A percentile compares a stretch with the other conserved stretches of the same genome.
Conservation (phyloP, 441 rosid genomes). For the Populus hybrid region DNA sequence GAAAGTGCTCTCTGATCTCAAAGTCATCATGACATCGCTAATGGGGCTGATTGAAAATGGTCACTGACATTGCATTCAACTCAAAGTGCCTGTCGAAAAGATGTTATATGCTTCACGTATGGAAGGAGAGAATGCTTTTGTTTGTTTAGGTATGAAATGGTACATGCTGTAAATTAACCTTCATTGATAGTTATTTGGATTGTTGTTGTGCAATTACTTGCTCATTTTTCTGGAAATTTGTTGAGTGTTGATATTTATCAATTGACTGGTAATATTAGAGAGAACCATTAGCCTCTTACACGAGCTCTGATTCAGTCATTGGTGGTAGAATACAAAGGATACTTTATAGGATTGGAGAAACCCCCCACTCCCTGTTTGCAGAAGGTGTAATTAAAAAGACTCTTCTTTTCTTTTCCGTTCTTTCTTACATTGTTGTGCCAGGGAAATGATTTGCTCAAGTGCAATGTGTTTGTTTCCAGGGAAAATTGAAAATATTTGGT, state of each 20-base stretch:
- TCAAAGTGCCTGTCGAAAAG: slow-evolving; percentile 2
- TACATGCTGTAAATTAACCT: slow-evolving; percentile 7
- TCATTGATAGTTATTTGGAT: slow-evolving; percentile 14
- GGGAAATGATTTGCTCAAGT: neutral
- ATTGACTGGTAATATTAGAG: slow-evolving; percentile 5
- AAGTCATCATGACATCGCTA: neutral
- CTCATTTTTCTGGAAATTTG: slow-evolving; percentile 22
- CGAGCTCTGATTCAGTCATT: slow-evolving; percentile 13
- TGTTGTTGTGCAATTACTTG: slow-evolving; percentile 20
- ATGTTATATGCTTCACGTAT: slow-evolving; percentile 4
- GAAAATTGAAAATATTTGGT: neutral
- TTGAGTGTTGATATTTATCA: slow-evolving; percentile 15
- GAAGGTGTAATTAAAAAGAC: neutral
- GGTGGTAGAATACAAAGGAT: slow-evolving; percentile 5
- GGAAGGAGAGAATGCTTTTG: slow-evolving; percentile 9
- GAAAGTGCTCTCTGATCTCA: neutral
- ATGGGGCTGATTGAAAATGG: slow-evolving; percentile 7
- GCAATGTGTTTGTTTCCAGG: neutral
- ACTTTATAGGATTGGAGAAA: neutral
- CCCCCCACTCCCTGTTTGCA: neutral
- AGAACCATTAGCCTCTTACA: slow-evolving; percentile 5
- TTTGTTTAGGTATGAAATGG: slow-evolving; percentile 18
- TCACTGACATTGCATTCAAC: slow-evolving; percentile 13
- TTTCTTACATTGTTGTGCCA: neutral
- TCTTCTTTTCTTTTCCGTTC: neutral